phyloP scores from a whole-genome alignment of 345 rosid genomes.

The Alliaria petiolata region DNA sequence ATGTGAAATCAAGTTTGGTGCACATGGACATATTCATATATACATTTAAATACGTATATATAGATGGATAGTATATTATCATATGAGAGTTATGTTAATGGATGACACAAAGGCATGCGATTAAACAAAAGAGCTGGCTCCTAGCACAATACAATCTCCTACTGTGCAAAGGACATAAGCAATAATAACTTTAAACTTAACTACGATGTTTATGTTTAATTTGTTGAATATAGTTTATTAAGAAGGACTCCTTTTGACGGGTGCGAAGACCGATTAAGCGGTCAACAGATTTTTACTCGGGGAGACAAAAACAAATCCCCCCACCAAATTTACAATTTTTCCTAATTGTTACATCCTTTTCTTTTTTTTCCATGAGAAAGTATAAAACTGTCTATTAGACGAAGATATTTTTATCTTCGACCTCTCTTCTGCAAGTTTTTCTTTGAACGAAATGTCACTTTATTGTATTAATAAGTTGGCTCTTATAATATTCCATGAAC shows the following conservation, averaged over 20 bases:
- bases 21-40: background rate
- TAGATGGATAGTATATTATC: background rate
- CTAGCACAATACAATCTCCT: constrained; percentile 37
- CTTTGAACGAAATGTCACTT: constrained; percentile 34
- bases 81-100: constrained; percentile 23
- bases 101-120: constrained; percentile 36
- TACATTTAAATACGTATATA: background rate
- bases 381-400: background rate
- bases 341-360: background rate
- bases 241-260: constrained; percentile 52
- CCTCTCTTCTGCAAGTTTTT: constrained; percentile 5
- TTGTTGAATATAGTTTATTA: background rate
- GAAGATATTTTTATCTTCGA: background rate
- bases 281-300: constrained; percentile 87
- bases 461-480: constrained; percentile 29
- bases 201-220: background rate
- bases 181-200: constrained; percentile 13
- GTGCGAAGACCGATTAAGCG: constrained; percentile 50
- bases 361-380: background rate
- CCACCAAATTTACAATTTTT: constrained; percentile 18
- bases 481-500: constrained; percentile 50
- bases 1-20: constrained; percentile 14
- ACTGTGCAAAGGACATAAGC: constrained; percentile 33
- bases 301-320: constrained; percentile 51
- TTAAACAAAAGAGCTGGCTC: constrained; percentile 32